phyloP scores from a whole-genome alignment of 768 basidiomycete species.

The Leucocoprinus birnbaumii region DNA sequence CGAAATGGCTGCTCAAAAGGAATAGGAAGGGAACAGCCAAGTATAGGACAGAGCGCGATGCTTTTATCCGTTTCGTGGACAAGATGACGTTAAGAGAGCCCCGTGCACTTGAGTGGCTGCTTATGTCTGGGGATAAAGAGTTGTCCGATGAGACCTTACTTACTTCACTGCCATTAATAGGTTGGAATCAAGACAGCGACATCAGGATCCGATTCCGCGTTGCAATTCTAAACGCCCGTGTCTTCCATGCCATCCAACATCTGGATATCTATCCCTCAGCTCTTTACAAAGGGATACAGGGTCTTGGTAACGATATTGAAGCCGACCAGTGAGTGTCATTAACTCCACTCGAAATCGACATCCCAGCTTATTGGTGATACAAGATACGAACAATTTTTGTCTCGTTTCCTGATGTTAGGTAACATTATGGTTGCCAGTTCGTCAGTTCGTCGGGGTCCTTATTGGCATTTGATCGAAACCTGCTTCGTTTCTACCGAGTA shows the following conservation, averaged over 20 bases:
- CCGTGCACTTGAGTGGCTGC: conserved; percentile 37
- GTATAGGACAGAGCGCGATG: conserved; percentile 70
- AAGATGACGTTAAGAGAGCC: conserved; percentile 58
- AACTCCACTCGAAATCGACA: background rate
- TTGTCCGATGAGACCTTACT: conserved; percentile 36
- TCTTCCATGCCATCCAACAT: conserved; percentile 49
- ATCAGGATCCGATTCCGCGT: conserved; percentile 82
- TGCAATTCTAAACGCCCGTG: conserved; percentile 52
- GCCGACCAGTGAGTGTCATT: conserved; percentile 43
- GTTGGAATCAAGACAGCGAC: conserved; percentile 65
- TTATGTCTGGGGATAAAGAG: conserved; percentile 35
- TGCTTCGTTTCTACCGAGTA: conserved; percentile 40
- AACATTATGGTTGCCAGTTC: conserved; percentile 82
- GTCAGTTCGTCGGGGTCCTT: conserved; percentile 72
- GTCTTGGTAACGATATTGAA: conserved; percentile 36
- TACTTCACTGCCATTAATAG: conserved; percentile 39
- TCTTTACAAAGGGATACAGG: conserved; percentile 48
- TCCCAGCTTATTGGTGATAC: background rate
- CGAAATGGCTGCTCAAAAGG: conserved; percentile 49
- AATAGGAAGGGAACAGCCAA: conserved; percentile 38
- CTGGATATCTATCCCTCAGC: conserved; percentile 15
- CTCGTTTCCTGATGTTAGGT: conserved; percentile 64
- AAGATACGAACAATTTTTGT: conserved; percentile 77
- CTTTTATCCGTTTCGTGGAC: conserved; percentile 62
- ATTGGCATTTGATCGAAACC: conserved; percentile 86